These are phyloP conservation scores for Fraxinus baroniana DNA, from an alignment of 305 asterid genomes.

Conservation along the genomic window DNA sequence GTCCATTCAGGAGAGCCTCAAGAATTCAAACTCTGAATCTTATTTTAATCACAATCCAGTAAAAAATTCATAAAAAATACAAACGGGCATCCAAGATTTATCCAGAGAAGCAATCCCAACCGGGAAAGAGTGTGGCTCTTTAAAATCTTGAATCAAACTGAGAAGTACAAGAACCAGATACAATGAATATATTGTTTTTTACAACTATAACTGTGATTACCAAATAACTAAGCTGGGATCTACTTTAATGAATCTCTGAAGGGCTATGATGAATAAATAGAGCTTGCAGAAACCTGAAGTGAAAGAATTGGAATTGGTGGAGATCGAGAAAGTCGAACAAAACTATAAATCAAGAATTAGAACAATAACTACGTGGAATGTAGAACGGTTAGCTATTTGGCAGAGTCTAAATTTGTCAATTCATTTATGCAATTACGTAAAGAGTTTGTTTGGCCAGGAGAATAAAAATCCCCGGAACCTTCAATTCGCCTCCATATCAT, in stretches of 20 bases:
- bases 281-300: background rate
- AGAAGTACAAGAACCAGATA: conserved; percentile 11
- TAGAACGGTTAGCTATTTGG: conserved; percentile 17
- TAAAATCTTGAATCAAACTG: conserved; percentile 27
- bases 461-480: background rate
- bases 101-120: conserved; percentile 14
- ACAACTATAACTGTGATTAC: background rate
- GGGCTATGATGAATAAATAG: background rate
- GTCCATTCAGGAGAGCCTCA: conserved; percentile 10
- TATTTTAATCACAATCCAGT: conserved; percentile 11
- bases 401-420: no score
- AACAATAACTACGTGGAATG: conserved; percentile 30
- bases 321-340: conserved; percentile 30
- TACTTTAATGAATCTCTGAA: background rate
- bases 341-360: conserved; percentile 3
- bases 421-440: no score
- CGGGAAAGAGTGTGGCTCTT: background rate
- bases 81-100: conserved; percentile 26
- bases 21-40: conserved; percentile 10
- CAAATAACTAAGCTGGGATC: conserved; percentile 14
- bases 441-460: background rate
- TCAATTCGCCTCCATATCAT: background rate
- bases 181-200: conserved; percentile 10
- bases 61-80: conserved; percentile 2
- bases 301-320: conserved; percentile 3